Conservation (phyloP, 768 basidiomycete genomes). For the Chlorophyllum brunneum region DNA sequence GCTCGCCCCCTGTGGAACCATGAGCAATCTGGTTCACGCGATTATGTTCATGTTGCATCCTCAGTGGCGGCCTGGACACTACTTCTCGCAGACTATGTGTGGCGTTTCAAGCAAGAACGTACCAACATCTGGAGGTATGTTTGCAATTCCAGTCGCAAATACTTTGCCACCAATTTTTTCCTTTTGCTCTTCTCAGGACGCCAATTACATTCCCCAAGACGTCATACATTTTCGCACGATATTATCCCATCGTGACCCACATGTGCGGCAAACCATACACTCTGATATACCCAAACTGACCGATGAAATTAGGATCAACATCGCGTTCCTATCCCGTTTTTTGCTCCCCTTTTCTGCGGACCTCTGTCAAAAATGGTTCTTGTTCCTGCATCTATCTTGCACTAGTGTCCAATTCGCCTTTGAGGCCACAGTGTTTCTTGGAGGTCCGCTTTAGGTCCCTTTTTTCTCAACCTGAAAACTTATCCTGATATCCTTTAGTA, state of each 20-base stretch:
- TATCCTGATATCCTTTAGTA: background rate
- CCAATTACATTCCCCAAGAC: background rate
- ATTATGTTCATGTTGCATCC: background rate
- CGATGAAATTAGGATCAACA: background rate
- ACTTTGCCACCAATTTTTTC: no score
- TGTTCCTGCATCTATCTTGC: background rate
- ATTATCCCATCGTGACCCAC: background rate
- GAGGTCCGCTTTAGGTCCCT: background rate
- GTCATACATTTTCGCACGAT: background rate
- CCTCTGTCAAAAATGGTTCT: conserved; percentile 1
- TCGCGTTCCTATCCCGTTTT: background rate
- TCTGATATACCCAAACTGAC: no score
- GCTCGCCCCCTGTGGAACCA: no score
- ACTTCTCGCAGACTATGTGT: background rate
- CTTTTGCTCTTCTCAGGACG: background rate
- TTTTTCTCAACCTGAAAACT: no score
- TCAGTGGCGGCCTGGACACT: background rate
- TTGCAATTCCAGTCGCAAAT: background rate
- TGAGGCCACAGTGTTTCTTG: background rate
- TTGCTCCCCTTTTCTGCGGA: background rate
- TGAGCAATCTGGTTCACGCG: no score
- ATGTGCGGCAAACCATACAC: background rate
- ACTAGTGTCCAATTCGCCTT: background rate
- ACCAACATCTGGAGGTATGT: background rate
- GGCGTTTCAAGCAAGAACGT: background rate